Evolutionary conservation across 352 stramenopile species (phyloP).

Genomic region (Elongisporangium prolatum): DNA sequence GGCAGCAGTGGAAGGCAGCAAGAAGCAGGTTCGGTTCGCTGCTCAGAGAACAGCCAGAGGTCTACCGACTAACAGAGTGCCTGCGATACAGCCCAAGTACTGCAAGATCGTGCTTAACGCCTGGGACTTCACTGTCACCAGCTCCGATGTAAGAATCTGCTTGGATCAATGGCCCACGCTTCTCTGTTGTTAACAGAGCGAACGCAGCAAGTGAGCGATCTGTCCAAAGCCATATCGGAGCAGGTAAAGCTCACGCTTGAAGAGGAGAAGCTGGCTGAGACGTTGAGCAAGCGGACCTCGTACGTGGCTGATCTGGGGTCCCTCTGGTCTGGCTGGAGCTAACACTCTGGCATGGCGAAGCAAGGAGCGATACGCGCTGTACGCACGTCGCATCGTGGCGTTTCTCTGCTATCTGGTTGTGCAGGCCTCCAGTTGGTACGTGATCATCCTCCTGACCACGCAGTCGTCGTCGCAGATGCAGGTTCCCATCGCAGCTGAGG

Average conservation of each 20-base stretch:
- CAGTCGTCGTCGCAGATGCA: slow-evolving; percentile 65
- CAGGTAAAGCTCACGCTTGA: slow-evolving; percentile 52
- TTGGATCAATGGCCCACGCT: background rate
- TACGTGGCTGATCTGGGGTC: slow-evolving; percentile 7
- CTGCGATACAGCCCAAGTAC: slow-evolving; percentile 40
- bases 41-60: background rate
- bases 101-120: slow-evolving; percentile 60
- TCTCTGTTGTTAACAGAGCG: slow-evolving; percentile 1
- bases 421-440: slow-evolving; percentile 58
- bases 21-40: slow-evolving; percentile 22
- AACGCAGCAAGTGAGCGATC: slow-evolving; percentile 46
- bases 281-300: slow-evolving; percentile 41
- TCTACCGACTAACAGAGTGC: background rate
- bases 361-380: slow-evolving; percentile 55
- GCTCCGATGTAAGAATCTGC: slow-evolving; percentile 24
- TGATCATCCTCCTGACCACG: slow-evolving; percentile 72
- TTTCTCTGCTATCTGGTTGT: slow-evolving; percentile 61
- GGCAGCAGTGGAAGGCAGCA: slow-evolving; percentile 39
- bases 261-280: slow-evolving; percentile 51
- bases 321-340: background rate
- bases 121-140: slow-evolving; percentile 61
- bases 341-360: slow-evolving; percentile 5
- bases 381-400: slow-evolving; percentile 33
- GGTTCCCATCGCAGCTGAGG: slow-evolving; percentile 29
- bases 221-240: slow-evolving; percentile 52